A percentile compares a stretch with the other conserved stretches of the same genome.
These are phyloP conservation scores for Backusella morwellensis DNA, from an alignment of 192 early-diverging fungal genomes.

Conservation along the genomic window DNA sequence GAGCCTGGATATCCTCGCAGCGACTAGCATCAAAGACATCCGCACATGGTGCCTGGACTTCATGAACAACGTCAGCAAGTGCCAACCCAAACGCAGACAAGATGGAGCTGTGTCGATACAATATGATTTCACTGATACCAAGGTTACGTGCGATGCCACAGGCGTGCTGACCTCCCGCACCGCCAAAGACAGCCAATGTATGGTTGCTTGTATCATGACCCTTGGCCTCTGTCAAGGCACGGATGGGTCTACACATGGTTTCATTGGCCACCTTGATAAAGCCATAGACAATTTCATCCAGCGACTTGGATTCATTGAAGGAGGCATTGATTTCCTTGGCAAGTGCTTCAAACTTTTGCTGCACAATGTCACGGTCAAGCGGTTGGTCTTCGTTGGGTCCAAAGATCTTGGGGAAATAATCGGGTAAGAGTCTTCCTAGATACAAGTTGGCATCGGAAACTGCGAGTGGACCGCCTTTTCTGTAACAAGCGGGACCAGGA, in stretches of 20 bases:
- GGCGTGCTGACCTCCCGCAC: conserved; percentile 95
- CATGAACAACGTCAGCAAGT: conserved; percentile 90
- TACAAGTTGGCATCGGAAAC: conserved; percentile 95
- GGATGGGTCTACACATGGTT: conserved; percentile 93
- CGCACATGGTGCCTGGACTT: conserved; percentile 81
- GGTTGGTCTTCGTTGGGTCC: conserved; percentile 80
- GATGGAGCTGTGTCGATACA: conserved; percentile 88
- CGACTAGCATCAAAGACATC: conserved; percentile 38
- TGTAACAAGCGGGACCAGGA: conserved; percentile 96
- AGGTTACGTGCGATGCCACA: conserved; percentile 88
- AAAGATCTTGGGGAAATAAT: conserved; percentile 95
- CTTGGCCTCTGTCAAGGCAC: conserved; percentile 88
- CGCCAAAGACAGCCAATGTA: conserved; percentile 90
- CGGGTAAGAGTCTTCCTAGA: conserved; percentile 79
- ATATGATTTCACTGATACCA: conserved; percentile 81
- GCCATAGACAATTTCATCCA: conserved; percentile 91
- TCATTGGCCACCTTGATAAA: conserved; percentile 97
- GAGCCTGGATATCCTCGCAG: conserved; percentile 39
- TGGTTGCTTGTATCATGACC: conserved; percentile 87
- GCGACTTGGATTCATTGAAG: conserved; percentile 54
- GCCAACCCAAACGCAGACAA: conserved; percentile 92
- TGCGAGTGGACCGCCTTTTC: conserved; percentile 87
- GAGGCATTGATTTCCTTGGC: conserved; percentile 62
- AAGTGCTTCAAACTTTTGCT: conserved; percentile 62
- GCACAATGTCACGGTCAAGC: conserved; percentile 67